Evolutionary conservation across 2,329 filamentous ascomycete species (phyloP).

Genomic region (Epichloe sibirici): DNA sequence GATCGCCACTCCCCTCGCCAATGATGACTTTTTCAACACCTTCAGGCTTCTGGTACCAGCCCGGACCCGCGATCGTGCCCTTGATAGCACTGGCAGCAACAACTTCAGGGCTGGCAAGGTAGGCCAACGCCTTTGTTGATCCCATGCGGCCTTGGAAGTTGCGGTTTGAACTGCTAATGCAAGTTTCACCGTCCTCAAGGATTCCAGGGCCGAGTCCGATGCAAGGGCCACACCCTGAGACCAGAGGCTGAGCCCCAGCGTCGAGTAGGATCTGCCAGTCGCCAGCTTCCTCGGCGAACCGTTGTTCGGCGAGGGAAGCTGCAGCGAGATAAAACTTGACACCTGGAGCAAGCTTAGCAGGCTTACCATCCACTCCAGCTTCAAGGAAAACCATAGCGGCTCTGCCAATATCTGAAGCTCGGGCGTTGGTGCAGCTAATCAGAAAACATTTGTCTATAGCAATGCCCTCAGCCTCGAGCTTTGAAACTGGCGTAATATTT

Average conservation of each 20-base stretch:
- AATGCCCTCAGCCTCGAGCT: constrained; percentile 65
- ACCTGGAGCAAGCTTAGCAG: constrained; percentile 58
- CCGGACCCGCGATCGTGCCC: constrained; percentile 63
- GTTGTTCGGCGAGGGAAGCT: constrained; percentile 67
- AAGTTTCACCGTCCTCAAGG: constrained; percentile 73
- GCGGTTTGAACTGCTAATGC: constrained; percentile 71
- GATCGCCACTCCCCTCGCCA: constrained; percentile 56
- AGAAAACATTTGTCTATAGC: constrained; percentile 74
- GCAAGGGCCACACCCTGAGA: constrained; percentile 69
- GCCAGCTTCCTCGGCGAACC: constrained; percentile 63
- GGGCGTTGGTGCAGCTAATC: constrained; percentile 80
- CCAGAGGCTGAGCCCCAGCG: constrained; percentile 29
- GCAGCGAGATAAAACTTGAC: constrained; percentile 87
- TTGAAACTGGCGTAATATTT: constrained; percentile 61
- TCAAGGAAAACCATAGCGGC: constrained; percentile 65
- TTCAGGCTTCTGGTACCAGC: constrained; percentile 62
- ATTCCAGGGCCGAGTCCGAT: constrained; percentile 74
- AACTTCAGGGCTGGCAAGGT: constrained; percentile 63
- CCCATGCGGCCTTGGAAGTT: constrained; percentile 62
- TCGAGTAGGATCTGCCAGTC: constrained; percentile 77
- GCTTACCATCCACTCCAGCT: constrained; percentile 40
- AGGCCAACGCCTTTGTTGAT: constrained; percentile 50
- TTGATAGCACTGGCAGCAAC: constrained; percentile 78
- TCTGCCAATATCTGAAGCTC: constrained; percentile 50
- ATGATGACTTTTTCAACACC: constrained; percentile 54